Evolutionary conservation across 2,329 filamentous ascomycete species (phyloP).

Genomic region (Ophiostoma tasmaniense): DNA sequence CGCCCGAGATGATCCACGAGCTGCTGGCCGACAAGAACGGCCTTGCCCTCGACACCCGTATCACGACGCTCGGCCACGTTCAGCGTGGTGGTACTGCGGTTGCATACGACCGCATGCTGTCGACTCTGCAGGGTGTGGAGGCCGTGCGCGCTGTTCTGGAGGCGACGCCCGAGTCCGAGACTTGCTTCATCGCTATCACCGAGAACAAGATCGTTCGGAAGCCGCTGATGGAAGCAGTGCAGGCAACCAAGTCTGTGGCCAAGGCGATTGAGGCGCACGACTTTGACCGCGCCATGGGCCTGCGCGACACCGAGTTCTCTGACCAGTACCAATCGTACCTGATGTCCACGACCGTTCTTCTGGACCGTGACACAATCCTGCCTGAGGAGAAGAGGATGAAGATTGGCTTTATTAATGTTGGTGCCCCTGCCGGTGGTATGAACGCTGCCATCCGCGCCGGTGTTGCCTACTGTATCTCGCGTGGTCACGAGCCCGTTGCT

Average conservation of each 20-base stretch:
- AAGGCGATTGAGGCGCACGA: constrained; percentile 75
- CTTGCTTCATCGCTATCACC: constrained; percentile 89
- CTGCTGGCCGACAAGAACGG: constrained; percentile 68
- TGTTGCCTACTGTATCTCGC: constrained; percentile 82
- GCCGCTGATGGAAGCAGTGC: constrained; percentile 80
- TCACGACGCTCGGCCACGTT: constrained; percentile 94
- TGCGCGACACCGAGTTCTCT: constrained; percentile 86
- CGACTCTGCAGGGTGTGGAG: constrained; percentile 88
- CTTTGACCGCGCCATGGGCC: constrained; percentile 76
- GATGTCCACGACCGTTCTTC: constrained; percentile 77
- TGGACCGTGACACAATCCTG: constrained; percentile 50
- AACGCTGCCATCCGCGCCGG: constrained; percentile 91
- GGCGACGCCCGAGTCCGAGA: constrained; percentile 78
- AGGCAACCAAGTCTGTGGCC: constrained; percentile 75
- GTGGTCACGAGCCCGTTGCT: constrained; percentile 85
- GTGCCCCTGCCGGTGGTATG: constrained; percentile 94
- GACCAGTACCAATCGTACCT: constrained; percentile 88
- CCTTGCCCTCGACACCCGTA: constrained; percentile 79
- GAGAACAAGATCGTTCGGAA: constrained; percentile 97
- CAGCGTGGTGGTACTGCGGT: constrained; percentile 89
- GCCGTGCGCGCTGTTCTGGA: constrained; percentile 88
- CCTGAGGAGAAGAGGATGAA: constrained; percentile 75
- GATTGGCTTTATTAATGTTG: constrained; percentile 93
- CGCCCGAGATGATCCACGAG: constrained; percentile 71
- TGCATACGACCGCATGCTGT: constrained; percentile 88